Evolutionary conservation across 371 early-diverging fungal species (phyloP).

Genomic region (Mucor indicus): DNA sequence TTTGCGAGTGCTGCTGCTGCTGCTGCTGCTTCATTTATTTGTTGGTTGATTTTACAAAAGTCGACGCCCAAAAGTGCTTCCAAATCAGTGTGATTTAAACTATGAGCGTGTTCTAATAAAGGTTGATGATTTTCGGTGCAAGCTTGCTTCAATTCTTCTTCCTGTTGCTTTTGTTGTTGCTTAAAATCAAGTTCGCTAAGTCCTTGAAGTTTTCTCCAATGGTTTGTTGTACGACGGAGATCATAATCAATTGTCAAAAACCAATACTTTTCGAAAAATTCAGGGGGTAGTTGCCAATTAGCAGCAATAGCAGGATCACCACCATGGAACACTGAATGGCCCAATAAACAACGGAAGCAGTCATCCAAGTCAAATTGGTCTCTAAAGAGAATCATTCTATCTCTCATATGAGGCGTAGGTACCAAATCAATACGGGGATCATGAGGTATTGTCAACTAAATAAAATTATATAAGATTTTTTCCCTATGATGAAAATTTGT

Average conservation of each 20-base stretch:
- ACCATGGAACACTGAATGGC: constrained; percentile 52
- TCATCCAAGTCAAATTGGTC: constrained; percentile 59
- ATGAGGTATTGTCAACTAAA: constrained; percentile 51
- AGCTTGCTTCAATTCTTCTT: constrained; percentile 1
- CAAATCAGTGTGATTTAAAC: constrained; percentile 6
- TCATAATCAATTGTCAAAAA: constrained; percentile 50
- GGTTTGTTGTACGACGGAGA: constrained; percentile 33
- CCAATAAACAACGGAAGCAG: constrained; percentile 50
- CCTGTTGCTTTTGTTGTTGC: constrained; percentile 16
- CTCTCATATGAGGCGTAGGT: constrained; percentile 59
- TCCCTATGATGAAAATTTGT: not conserved
- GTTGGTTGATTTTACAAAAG: constrained; percentile 16
- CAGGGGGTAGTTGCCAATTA: constrained; percentile 55
- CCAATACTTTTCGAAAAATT: constrained; percentile 59
- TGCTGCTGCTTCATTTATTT: not conserved
- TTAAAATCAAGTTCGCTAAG: constrained; percentile 24
- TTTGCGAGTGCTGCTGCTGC: not conserved
- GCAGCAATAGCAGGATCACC: constrained; percentile 55
- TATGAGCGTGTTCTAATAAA: constrained; percentile 5
- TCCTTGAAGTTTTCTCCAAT: constrained; percentile 33
- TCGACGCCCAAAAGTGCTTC: constrained; percentile 21
- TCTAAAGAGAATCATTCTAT: constrained; percentile 61
- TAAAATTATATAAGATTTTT: constrained; percentile 5
- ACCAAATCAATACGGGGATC: constrained; percentile 61
- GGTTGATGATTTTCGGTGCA: not conserved